Conservation (phyloP, 2,329 filamentous ascomycete species). For the Trichothecium roseum region DNA sequence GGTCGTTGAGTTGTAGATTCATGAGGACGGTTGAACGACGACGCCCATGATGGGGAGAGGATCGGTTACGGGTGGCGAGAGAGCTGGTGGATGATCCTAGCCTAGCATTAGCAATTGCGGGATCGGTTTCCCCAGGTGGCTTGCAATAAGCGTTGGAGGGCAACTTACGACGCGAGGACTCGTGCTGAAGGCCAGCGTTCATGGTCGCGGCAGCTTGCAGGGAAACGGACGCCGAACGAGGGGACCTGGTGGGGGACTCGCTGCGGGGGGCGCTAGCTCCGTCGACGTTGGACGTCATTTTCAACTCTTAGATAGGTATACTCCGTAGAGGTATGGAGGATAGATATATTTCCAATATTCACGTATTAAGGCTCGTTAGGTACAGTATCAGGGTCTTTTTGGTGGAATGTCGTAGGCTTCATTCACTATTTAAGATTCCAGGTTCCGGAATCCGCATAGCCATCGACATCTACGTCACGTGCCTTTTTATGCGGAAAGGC, state of each 20-base stretch:
- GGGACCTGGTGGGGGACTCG: slow-evolving; percentile 49
- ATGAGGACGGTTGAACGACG: slow-evolving; percentile 60
- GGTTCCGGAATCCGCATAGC: too few species aligned
- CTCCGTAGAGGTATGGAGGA: too few species aligned
- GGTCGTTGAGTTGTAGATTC: slow-evolving; percentile 66
- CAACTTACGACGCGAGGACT: slow-evolving; percentile 45
- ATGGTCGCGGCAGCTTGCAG: slow-evolving; percentile 68
- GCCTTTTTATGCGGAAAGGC: too few species aligned
- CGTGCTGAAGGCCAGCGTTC: slow-evolving; percentile 64
- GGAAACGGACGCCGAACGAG: slow-evolving; percentile 56
- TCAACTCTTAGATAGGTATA: too few species aligned
- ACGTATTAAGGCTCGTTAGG: too few species aligned
- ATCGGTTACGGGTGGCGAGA: slow-evolving; percentile 27
- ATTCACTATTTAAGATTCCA: too few species aligned
- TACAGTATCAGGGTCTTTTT: too few species aligned
- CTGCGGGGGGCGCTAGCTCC: slow-evolving; percentile 13
- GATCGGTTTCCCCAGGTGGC: background rate
- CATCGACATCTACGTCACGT: too few species aligned
- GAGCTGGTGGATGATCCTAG: slow-evolving; percentile 44
- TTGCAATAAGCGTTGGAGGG: slow-evolving; percentile 3
- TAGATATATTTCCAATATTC: too few species aligned
- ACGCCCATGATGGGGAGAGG: slow-evolving; percentile 39
- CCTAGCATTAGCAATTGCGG: slow-evolving; percentile 6
- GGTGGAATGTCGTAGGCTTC: too few species aligned
- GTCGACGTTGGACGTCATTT: slow-evolving; percentile 20